These are phyloP conservation scores for Alternaria alternata DNA, from an alignment of 2,329 filamentous ascomycete species.

Conservation along the genomic window DNA sequence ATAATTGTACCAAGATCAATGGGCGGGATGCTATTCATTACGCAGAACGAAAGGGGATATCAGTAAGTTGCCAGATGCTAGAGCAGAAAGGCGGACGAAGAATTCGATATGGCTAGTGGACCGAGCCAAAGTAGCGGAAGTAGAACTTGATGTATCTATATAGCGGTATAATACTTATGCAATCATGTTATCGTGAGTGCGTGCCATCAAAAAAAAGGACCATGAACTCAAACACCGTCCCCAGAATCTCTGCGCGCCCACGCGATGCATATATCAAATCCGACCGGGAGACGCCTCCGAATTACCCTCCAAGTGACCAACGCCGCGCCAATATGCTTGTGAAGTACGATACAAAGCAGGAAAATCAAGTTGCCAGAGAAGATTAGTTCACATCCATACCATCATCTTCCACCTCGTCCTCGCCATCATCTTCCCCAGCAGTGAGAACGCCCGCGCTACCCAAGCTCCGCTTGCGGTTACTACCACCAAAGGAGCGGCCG, in stretches of 20 bases:
- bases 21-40: conserved; percentile 53
- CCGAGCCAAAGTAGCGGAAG: not conserved
- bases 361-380: not conserved
- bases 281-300: conserved; percentile 2
- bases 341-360: conserved; percentile 1
- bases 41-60: conserved; percentile 47
- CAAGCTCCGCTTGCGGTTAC: conserved; percentile 55
- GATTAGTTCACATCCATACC: conserved; percentile 52
- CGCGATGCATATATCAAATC: conserved; percentile 17
- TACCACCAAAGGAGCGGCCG: conserved; percentile 47
- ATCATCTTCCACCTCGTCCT: conserved; percentile 54
- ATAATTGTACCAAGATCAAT: conserved; percentile 46
- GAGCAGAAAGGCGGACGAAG: conserved; percentile 28
- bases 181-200: conserved; percentile 11
- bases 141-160: not conserved
- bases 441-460: conserved; percentile 49
- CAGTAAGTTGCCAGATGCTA: conserved; percentile 27
- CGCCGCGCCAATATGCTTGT: conserved; percentile 29
- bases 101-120: conserved; percentile 19
- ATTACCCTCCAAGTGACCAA: conserved; percentile 11
- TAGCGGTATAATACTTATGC: conserved; percentile 10
- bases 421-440: conserved; percentile 53
- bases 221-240: not conserved
- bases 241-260: conserved; percentile 9
- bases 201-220: not conserved